phyloP scores from a whole-genome alignment of 768 basidiomycete genomes.

The Lactarius vividus region DNA sequence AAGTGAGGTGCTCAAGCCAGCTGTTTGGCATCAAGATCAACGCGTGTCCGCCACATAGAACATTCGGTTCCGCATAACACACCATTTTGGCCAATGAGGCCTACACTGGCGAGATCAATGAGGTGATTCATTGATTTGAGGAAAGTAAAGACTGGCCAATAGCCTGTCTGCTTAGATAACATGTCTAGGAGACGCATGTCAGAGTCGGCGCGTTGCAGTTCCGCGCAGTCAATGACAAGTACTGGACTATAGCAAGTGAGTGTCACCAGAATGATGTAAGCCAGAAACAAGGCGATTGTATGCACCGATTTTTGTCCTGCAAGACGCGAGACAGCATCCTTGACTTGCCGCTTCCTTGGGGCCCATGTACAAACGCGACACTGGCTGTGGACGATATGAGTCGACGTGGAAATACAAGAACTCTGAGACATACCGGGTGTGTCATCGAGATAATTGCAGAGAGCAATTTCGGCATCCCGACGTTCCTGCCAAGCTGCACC shows the following conservation, averaged over 20 bases:
- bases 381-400: conserved; percentile 46
- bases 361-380: conserved; percentile 75
- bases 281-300: background rate
- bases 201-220: conserved; percentile 64
- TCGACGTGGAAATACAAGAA: background rate
- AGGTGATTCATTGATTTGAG: conserved; percentile 76
- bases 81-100: conserved; percentile 96
- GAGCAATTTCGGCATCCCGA: conserved; percentile 63
- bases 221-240: conserved; percentile 80
- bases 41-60: background rate
- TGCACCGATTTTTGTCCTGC: conserved; percentile 51
- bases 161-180: conserved; percentile 82
- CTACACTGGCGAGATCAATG: conserved; percentile 89
- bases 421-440: conserved; percentile 54
- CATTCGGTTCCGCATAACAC: conserved; percentile 9
- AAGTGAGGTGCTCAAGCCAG: conserved; percentile 77
- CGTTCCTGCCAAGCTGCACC: conserved; percentile 82
- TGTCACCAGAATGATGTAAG: conserved; percentile 41
- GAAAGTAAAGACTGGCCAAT: conserved; percentile 86
- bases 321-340: conserved; percentile 55
- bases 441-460: conserved; percentile 74
- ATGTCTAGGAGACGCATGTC: conserved; percentile 65
- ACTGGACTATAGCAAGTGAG: conserved; percentile 36
- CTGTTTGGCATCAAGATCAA: conserved; percentile 39
- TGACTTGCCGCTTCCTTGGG: conserved; percentile 79